Conservation (phyloP, 176 grass and related monocot genomes). For the Areca catechu region DNA sequence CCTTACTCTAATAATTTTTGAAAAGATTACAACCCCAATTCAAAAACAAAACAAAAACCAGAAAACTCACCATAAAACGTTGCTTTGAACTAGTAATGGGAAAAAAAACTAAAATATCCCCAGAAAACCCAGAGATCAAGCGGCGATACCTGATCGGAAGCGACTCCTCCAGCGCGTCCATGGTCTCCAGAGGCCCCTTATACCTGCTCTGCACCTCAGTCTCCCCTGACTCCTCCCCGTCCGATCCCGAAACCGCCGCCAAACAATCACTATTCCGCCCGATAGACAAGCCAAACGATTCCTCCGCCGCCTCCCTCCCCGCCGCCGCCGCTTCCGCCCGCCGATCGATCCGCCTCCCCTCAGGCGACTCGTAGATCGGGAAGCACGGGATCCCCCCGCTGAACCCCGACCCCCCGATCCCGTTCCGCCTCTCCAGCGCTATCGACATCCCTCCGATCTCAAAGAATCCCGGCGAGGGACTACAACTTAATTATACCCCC, state of each 20-base stretch:
- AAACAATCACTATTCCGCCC: constrained; percentile 57
- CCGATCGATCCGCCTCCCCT: no score
- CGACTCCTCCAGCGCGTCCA: constrained; percentile 87
- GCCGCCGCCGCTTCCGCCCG: constrained; percentile 20
- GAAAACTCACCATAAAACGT: no score
- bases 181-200: constrained; percentile 76
- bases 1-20: no score
- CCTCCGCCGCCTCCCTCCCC: constrained; percentile 25
- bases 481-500: no score
- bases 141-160: constrained; percentile 53
- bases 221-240: constrained; percentile 49
- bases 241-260: constrained; percentile 13
- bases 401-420: constrained; percentile 26
- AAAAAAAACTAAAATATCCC: not conserved
- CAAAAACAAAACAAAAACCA: no score
- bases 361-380: not conserved
- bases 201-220: constrained; percentile 83
- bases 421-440: constrained; percentile 38
- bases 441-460: constrained; percentile 53
- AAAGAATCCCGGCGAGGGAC: no score
- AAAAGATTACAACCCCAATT: no score
- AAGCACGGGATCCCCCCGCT: constrained; percentile 28
- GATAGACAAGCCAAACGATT: constrained; percentile 40
- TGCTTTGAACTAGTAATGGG: no score
- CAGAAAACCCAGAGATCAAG: constrained; percentile 7